Evolutionary conservation across 2,329 filamentous ascomycete genomes (phyloP).

Genomic region (Ophiocordyceps camponoti-rufipedis): DNA sequence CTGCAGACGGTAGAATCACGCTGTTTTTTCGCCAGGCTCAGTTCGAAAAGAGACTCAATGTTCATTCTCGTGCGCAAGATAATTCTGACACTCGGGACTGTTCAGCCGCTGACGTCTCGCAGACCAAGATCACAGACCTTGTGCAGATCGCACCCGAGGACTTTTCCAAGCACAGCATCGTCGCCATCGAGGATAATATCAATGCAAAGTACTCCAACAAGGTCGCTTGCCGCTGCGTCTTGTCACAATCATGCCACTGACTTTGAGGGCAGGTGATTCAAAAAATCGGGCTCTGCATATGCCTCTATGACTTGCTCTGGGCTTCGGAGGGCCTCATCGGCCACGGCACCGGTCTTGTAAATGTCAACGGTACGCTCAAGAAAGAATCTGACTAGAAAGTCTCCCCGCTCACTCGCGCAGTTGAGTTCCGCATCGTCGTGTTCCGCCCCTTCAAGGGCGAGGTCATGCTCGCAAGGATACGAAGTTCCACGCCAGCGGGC

Average conservation of each 20-base stretch:
- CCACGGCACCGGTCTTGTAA: slow-evolving; percentile 78
- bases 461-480: slow-evolving; percentile 72
- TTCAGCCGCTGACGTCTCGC: neutral
- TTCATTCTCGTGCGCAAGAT: slow-evolving; percentile 2
- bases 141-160: slow-evolving; percentile 84
- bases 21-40: neutral
- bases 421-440: slow-evolving; percentile 83
- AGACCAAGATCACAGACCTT: slow-evolving; percentile 90
- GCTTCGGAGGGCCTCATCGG: slow-evolving; percentile 88
- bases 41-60: neutral
- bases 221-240: slow-evolving; percentile 19
- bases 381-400: too few relatives aligned
- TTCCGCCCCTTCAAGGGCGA: slow-evolving; percentile 95
- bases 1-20: neutral
- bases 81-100: neutral
- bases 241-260: neutral
- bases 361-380: slow-evolving; percentile 56
- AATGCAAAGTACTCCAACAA: slow-evolving; percentile 95
- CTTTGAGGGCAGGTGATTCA: slow-evolving; percentile 49
- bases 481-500: slow-evolving; percentile 50
- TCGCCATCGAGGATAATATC: slow-evolving; percentile 90
- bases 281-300: slow-evolving; percentile 84
- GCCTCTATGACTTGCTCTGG: slow-evolving; percentile 77
- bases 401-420: slow-evolving; percentile 21
- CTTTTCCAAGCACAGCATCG: slow-evolving; percentile 64